phyloP scores from a whole-genome alignment of 1,139 yeast genomes.

The Lodderomyces beijingensis region DNA sequence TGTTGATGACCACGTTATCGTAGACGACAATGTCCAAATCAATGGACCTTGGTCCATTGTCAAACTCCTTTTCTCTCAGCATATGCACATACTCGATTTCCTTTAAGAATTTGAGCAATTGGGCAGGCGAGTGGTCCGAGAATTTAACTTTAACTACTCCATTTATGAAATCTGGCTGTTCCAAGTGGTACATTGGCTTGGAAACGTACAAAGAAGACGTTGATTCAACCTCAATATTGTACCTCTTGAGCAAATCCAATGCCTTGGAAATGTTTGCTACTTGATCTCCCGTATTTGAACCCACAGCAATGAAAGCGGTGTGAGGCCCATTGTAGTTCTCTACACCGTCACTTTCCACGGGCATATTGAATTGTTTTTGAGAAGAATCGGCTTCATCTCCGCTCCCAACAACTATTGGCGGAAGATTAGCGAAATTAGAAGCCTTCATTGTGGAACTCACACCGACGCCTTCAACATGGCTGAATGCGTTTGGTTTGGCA shows the following conservation, averaged over 20 bases:
- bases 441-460: constrained; percentile 59
- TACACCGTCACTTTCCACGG: constrained; percentile 20
- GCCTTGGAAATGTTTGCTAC: constrained; percentile 59
- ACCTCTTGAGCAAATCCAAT: constrained; percentile 41
- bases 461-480: constrained; percentile 86
- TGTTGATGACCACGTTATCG: constrained; percentile 54
- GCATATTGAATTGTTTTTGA: constrained; percentile 23
- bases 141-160: constrained; percentile 66
- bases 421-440: constrained; percentile 25
- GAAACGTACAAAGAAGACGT: constrained; percentile 83
- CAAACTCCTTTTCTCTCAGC: constrained; percentile 69
- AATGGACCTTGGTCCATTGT: constrained; percentile 87
- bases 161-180: constrained; percentile 80
- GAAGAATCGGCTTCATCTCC: too few species aligned
- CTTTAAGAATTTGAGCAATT: constrained; percentile 58
- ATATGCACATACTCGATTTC: constrained; percentile 71
- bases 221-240: constrained; percentile 45
- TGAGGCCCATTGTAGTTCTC: constrained; percentile 27
- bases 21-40: constrained; percentile 84
- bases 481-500: constrained; percentile 83
- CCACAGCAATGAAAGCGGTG: constrained; percentile 77
- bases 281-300: constrained; percentile 79
- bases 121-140: constrained; percentile 56
- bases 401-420: constrained; percentile 16
- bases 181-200: constrained; percentile 84